A percentile compares a stretch with the other conserved stretches of the same genome.
phyloP scores from a whole-genome alignment of 495 filamentous ascomycete genomes.

The Jackrogersella multiformis region DNA sequence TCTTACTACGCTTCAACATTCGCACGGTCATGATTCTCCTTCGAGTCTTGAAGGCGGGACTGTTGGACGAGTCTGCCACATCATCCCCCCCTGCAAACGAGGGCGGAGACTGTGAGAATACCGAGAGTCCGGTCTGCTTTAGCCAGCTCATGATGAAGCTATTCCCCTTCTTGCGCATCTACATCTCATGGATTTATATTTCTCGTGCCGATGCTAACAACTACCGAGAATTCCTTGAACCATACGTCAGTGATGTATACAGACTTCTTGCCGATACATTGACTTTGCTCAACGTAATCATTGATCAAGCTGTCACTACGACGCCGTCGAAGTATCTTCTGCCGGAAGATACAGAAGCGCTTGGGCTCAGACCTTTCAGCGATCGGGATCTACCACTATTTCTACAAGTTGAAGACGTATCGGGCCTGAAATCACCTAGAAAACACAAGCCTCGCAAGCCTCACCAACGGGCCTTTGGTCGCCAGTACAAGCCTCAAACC shows the following conservation, averaged over 20 bases:
- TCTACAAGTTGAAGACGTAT: constrained; percentile 23
- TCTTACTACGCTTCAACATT: constrained; percentile 81
- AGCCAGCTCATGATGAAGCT: constrained; percentile 41
- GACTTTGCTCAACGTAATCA: constrained; percentile 46
- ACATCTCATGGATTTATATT: constrained; percentile 56
- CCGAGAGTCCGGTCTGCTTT: constrained; percentile 38
- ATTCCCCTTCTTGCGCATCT: constrained; percentile 54
- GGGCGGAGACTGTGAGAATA: constrained; percentile 7
- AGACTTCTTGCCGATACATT: constrained; percentile 48
- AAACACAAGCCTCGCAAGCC: constrained; percentile 36
- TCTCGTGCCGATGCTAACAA: constrained; percentile 49
- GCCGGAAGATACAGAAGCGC: constrained; percentile 53
- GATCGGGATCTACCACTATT: constrained; percentile 45
- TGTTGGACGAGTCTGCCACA: constrained; percentile 59
- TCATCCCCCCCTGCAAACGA: constrained; percentile 7
- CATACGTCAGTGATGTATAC: constrained; percentile 53
- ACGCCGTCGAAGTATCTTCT: constrained; percentile 47
- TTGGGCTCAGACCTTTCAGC: constrained; percentile 52
- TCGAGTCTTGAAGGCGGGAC: constrained; percentile 72
- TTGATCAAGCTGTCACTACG: constrained; percentile 39
- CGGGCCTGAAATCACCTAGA: constrained; percentile 3
- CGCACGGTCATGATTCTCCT: constrained; percentile 82
- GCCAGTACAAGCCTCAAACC: constrained; percentile 36
- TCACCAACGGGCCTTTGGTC: constrained; percentile 44
- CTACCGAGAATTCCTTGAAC: constrained; percentile 53